Evolutionary conservation across 768 basidiomycete genomes (phyloP).

Genomic region (Pholiota conissans): DNA sequence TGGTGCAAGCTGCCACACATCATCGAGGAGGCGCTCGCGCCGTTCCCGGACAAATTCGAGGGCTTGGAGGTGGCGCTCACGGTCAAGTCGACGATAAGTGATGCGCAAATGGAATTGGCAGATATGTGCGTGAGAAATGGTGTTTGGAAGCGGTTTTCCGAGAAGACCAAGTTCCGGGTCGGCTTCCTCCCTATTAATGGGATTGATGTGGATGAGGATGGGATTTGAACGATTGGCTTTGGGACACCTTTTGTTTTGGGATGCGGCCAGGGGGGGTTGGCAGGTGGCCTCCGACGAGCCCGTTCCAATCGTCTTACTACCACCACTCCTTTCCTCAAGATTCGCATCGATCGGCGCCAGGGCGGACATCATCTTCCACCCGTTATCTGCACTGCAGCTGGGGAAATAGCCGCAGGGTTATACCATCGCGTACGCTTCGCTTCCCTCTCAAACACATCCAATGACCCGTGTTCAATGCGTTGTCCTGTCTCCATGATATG

Average conservation of each 20-base stretch:
- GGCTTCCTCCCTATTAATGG: conserved; percentile 6
- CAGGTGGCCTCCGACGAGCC: not conserved
- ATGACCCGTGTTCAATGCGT: not conserved
- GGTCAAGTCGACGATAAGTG: conserved; percentile 7
- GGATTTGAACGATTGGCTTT: not conserved
- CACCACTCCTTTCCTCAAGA: not conserved
- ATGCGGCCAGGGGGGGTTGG: not conserved
- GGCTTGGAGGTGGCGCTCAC: conserved; percentile 10
- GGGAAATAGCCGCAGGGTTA: not conserved
- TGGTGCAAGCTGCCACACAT: conserved; percentile 28
- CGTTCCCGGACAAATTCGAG: conserved; percentile 2
- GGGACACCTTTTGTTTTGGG: not conserved
- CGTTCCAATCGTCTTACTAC: not conserved
- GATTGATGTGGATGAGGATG: conserved; percentile 11
- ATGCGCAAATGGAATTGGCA: not conserved
- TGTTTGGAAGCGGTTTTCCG: conserved; percentile 13
- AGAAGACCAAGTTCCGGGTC: conserved; percentile 8
- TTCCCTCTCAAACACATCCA: not conserved
- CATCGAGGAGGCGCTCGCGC: conserved; percentile 15
- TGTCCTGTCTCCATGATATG: not conserved
- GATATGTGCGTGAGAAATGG: conserved; percentile 8
- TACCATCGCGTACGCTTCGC: not conserved
- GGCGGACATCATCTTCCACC: not conserved
- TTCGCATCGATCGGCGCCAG: not conserved
- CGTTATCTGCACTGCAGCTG: not conserved